Base-by-base conservation (phyloP, 106 monocot genomes). In the Alisma plantagoaquatica region DNA sequence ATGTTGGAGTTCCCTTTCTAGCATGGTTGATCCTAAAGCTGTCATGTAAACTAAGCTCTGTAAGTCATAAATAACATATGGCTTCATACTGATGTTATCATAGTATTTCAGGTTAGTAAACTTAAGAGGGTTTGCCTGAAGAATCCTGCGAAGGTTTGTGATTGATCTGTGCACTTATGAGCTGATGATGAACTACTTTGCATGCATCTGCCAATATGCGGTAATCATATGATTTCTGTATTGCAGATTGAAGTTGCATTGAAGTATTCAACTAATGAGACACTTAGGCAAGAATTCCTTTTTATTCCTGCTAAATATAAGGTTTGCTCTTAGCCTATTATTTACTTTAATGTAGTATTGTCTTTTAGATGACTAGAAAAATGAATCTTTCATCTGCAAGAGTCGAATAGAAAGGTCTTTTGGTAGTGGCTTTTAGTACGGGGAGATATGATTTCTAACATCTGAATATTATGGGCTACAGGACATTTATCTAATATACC, bases 201-300 rank as follows among this genome's bases (percentile, higher is more conserved):
- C 21, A 18, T 2, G 5, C 18, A 14, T 15, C 10, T 16, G 20
- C 48, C 19, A 49, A 49, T 18, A 21, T 21, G 41, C 16, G 38
- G 23, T 2, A 30, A 45, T 27, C 21, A 27, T 29, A 26, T 38
- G 22, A 46, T 20, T 24, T 29, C 33, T 38, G 4, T 24, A 59
- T 64, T 66, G 49, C 73, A 96, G 94, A 78, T 96, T 64, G 94
- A 96, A 51, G 67, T 75, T 46, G 72, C 77, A 11, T 84, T 84
- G 8, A 96, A 88, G 49, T 96, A 96, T 60, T 81, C 94, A 3
- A 96, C 94, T 4, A 88, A 88, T 59, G 94, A 88, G 46, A 88
- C 94, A 8, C 84, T 88, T 15, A 88, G 79, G 59, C 88, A 96
- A 55, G 67, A 84, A 42, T 96, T 70, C 22, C 48, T 57, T 1